Conservation (phyloP, 352 stramenopile genomes). For the Phytophthora megakarya region DNA sequence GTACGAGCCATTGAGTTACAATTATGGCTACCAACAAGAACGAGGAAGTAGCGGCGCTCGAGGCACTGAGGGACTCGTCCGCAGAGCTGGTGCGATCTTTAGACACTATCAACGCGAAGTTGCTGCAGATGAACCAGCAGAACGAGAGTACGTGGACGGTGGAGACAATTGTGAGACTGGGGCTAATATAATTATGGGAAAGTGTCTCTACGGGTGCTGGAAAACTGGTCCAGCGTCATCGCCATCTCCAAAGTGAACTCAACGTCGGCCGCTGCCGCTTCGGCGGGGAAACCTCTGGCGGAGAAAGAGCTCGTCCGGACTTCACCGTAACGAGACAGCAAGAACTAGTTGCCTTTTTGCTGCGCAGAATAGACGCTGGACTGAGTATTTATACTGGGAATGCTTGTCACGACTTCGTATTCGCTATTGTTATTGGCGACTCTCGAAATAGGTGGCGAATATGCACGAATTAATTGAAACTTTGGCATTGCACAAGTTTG, state of each 20-base stretch:
- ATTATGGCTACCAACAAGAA: conserved; percentile 59
- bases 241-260: conserved; percentile 62
- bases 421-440: conserved; percentile 6
- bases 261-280: conserved; percentile 26
- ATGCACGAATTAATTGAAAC: conserved; percentile 3
- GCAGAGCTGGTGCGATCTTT: conserved; percentile 77
- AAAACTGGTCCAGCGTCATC: conserved; percentile 86
- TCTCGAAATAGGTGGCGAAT: conserved; percentile 11
- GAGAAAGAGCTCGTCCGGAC: conserved; percentile 68
- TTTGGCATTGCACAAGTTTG: background rate
- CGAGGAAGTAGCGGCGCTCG: conserved; percentile 79
- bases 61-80: conserved; percentile 78
- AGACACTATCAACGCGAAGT: conserved; percentile 75
- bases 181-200: background rate
- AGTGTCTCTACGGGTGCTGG: conserved; percentile 79
- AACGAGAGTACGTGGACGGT: conserved; percentile 65
- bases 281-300: conserved; percentile 34
- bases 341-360: conserved; percentile 1
- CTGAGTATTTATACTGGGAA: conserved; percentile 34
- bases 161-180: background rate
- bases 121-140: conserved; percentile 80
- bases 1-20: conserved; percentile 2
- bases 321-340: conserved; percentile 32
- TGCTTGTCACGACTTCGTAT: conserved; percentile 18
- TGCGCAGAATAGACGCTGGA: conserved; percentile 23